These are phyloP conservation scores for Malus hybrid DNA, from an alignment of 331 rosid species.

Conservation along the genomic window DNA sequence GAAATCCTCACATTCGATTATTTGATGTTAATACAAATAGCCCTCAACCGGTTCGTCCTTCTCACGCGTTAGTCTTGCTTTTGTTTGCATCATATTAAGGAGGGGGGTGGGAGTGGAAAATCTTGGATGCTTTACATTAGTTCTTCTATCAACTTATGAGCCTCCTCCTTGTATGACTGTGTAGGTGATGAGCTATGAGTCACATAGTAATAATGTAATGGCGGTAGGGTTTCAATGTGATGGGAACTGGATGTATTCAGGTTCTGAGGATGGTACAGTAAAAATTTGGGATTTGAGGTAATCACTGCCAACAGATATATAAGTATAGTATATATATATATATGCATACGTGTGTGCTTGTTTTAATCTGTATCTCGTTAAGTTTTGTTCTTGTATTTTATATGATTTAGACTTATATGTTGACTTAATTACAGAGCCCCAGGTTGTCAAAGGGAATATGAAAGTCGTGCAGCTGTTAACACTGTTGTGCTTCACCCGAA, in stretches of 20 bases:
- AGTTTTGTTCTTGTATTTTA: not conserved
- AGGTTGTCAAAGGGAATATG: constrained; percentile 98
- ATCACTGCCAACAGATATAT: not conserved
- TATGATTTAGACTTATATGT: constrained; percentile 9
- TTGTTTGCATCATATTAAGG: not conserved
- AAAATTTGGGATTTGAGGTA: constrained; percentile 99
- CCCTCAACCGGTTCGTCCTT: constrained; percentile 76
- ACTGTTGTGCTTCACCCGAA: constrained; percentile 97
- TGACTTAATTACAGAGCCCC: constrained; percentile 66
- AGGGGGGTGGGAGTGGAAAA: not conserved
- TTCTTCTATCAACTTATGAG: not conserved
- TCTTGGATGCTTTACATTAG: not conserved
- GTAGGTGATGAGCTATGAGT: constrained; percentile 94
- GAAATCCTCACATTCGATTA: constrained; percentile 92
- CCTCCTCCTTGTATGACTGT: constrained; percentile 2
- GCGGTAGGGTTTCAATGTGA: constrained; percentile 99
- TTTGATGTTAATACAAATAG: constrained; percentile 91
- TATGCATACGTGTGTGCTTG: not conserved
- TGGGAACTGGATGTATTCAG: constrained; percentile 99
- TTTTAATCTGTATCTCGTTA: not conserved
- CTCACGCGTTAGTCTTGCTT: not conserved
- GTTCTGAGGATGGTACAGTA: constrained; percentile 99
- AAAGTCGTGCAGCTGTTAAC: constrained; percentile 97
- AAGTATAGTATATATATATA: no score
- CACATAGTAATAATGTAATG: constrained; percentile 93